Evolutionary conservation across 1,284 basidiomycete species (phyloP), one percentile per base, ranked within the genome.

Genomic region (Exsudoporus floridanus): DNA sequence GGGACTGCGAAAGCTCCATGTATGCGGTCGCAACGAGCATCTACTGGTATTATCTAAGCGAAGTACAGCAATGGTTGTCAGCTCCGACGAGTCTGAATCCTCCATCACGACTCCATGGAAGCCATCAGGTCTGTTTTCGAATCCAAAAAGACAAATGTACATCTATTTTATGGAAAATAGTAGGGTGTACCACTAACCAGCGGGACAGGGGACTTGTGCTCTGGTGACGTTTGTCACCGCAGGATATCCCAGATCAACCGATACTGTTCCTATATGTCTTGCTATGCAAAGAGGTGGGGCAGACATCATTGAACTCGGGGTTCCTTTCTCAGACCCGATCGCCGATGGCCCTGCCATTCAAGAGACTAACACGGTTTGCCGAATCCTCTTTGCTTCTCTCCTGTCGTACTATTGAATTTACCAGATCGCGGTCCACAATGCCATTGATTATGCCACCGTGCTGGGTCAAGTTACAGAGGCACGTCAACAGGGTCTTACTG

Each of bases 311-410:
- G 96, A 99, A 73, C 81, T 99, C 31, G 97, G 97, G 25, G 82
- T 98, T 34, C 96, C 94, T 0, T 98, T 98, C 77, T 94, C 91
- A 52, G 96, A 99, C 75, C 96, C 96, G 9, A 92, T 94, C 62
- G 96, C 94, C 1, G 96, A 99, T 74, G 90, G 96, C 0, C 88
- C 88, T 19, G 84, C 86, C 6, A 98, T 99, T 58, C 96, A 98
- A 70, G 87, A 89, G 60, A 84, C 90, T 40, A 98, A 98, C 73
- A 88, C 88, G 33, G 94, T 95, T 55, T 60, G 87, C 73, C 8
- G 13, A 38, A 43, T 36, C 42, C 47, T 27, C 28, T 27, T 46
- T 42, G 1, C 12, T 35, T n/a, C 10, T 23, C 35, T 35, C 8
- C 14, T 38, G 18, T 48, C 7, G 18, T 46, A n/a, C n/a, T n/a